Percentiles rank a stretch among this genome's conserved stretches.
phyloP scores from a whole-genome alignment of 768 basidiomycete genomes.

The Russula olivacea region DNA sequence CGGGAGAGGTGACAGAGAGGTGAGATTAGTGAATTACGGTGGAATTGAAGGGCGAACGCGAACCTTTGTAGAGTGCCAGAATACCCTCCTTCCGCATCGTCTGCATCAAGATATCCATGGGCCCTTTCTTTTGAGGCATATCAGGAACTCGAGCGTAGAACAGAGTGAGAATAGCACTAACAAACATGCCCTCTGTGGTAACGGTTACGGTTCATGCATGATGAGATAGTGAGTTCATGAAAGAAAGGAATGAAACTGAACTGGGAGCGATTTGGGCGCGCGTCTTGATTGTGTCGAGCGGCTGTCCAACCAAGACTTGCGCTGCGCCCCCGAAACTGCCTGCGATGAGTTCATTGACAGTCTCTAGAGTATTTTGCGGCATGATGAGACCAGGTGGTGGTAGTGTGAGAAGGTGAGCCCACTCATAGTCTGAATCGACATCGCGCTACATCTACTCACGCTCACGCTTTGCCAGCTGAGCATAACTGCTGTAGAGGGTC shows the following conservation, averaged over 20 bases:
- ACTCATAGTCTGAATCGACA: neutral
- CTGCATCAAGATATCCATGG: slow-evolving; percentile 81
- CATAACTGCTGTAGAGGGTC: neutral
- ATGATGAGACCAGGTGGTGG: slow-evolving; percentile 1
- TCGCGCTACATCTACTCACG: neutral
- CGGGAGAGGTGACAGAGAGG: neutral
- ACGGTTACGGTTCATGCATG: neutral
- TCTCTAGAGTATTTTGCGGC: slow-evolving; percentile 35
- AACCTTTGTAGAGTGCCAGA: slow-evolving; percentile 93
- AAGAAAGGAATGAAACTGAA: slow-evolving; percentile 34
- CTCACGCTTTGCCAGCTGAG: neutral
- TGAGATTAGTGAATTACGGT: neutral
- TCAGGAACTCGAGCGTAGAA: neutral
- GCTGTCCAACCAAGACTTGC: slow-evolving; percentile 93
- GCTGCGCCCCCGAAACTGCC: slow-evolving; percentile 91
- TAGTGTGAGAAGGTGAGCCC: neutral
- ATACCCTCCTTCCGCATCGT: slow-evolving; percentile 85
- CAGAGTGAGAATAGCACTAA: slow-evolving; percentile 38
- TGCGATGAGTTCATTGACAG: slow-evolving; percentile 76
- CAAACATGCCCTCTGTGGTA: slow-evolving; percentile 75
- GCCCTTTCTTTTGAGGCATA: slow-evolving; percentile 66
- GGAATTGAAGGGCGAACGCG: slow-evolving; percentile 8
- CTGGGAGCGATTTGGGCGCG: slow-evolving; percentile 83
- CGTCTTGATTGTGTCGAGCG: slow-evolving; percentile 84
- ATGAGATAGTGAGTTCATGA: slow-evolving; percentile 11